Evolutionary conservation across 306 rosid species (phyloP).

Genomic region (Sicyos edulis): DNA sequence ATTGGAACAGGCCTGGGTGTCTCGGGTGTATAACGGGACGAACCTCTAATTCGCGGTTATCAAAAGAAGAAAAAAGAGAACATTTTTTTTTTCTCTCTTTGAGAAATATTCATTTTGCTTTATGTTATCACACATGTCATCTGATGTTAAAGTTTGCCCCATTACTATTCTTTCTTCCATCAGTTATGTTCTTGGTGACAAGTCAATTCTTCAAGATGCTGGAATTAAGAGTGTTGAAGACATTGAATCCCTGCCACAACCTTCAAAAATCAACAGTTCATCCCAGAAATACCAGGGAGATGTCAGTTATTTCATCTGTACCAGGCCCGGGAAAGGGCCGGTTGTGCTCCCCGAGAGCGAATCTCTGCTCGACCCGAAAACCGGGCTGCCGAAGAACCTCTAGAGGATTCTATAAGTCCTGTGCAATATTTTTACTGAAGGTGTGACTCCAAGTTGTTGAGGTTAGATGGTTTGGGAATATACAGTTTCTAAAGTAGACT

Average conservation of each 20-base stretch:
- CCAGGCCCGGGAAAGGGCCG: constrained; percentile 93
- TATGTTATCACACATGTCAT: neutral
- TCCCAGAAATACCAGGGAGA: constrained; percentile 72
- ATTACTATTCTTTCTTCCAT: neutral
- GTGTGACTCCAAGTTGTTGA: neutral
- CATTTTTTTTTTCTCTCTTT: neutral
- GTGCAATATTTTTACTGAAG: constrained; percentile 11
- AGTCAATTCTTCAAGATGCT: constrained; percentile 79
- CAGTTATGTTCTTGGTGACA: constrained; percentile 82
- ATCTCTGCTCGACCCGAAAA: constrained; percentile 68
- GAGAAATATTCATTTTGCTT: neutral
- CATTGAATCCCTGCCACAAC: constrained; percentile 63
- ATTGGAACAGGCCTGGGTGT: no score
- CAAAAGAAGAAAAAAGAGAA: no score
- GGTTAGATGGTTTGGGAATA: neutral
- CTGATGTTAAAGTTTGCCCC: neutral
- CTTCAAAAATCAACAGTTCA: constrained; percentile 70
- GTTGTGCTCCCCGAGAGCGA: constrained; percentile 61
- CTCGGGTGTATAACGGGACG: no score
- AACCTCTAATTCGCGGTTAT: no score
- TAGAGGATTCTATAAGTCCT: constrained; percentile 12
- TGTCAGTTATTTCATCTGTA: constrained; percentile 91
- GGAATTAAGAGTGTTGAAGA: constrained; percentile 50
- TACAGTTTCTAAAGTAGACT: constrained; percentile 1
- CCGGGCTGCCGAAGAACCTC: constrained; percentile 69